Evolutionary conservation across 768 basidiomycete species (phyloP).

Genomic region (Butyriboletus loyo): DNA sequence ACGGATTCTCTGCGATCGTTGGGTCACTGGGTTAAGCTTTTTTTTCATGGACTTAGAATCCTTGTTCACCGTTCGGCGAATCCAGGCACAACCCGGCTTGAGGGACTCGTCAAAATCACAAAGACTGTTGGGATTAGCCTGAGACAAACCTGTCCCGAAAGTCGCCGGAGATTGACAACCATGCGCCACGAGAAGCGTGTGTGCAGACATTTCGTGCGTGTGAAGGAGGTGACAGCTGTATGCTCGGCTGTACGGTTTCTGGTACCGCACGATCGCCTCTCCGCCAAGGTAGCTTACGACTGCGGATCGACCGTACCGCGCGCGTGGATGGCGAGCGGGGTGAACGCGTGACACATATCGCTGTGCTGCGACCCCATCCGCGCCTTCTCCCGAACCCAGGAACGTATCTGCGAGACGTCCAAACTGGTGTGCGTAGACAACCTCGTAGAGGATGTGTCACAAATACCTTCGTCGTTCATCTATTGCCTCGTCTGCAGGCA

Average conservation of each 20-base stretch:
- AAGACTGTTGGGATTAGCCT: too few species aligned
- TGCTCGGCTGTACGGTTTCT: slow-evolving; percentile 45
- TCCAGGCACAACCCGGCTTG: too few species aligned
- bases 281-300: slow-evolving; percentile 12
- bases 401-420: slow-evolving; percentile 44
- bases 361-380: neutral
- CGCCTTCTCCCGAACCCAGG: slow-evolving; percentile 12
- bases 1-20: too few species aligned
- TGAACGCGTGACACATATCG: slow-evolving; percentile 52
- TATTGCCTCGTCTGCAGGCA: slow-evolving; percentile 8
- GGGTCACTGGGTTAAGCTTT: too few species aligned
- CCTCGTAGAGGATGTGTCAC: slow-evolving; percentile 73
- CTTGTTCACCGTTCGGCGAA: too few species aligned
- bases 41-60: too few species aligned
- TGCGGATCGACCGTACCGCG: slow-evolving; percentile 46
- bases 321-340: slow-evolving; percentile 36
- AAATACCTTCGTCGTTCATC: slow-evolving; percentile 28
- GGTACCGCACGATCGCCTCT: slow-evolving; percentile 10
- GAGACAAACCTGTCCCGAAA: neutral
- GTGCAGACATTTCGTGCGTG: slow-evolving; percentile 89
- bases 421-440: slow-evolving; percentile 60
- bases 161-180: too few species aligned
- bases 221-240: slow-evolving; percentile 84
- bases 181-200: slow-evolving; percentile 70
- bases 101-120: too few species aligned